Base-by-base conservation (phyloP, 2,329 filamentous ascomycete species). In the Fusarium proliferatum region DNA sequence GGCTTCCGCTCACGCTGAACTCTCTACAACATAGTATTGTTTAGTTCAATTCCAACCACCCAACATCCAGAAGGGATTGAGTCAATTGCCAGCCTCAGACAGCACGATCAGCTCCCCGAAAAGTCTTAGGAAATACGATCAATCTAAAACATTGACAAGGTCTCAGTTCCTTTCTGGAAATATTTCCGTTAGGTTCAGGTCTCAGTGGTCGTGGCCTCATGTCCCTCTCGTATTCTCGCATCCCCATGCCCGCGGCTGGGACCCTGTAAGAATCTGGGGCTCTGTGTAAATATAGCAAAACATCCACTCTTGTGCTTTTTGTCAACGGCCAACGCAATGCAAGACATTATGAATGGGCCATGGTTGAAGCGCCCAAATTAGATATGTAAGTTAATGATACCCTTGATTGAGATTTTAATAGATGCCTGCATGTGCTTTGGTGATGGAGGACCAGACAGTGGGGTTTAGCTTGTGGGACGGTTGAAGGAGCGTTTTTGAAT, bases 221-320 rank as follows among this genome's bases (percentile, higher is more conserved):
- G 17, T 34, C 51, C 28, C 15, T 59, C 71, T 73, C 71, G 71
- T 73, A 74, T 74, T 71, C 59, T 68, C 48, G 66, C 62, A 73
- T 63, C 52, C 51, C 61, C 42, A 51, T 15, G n/a, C 23, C 17
- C 34, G 48, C 62, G 26, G 21, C 41, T 67, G 42, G 49, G 58
- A 60, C 70, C 71, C 61, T 71, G 71, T 58, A 59, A 34, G 33
- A 30, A 36, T 26, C 55, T 61, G 53, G 65, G 67, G 48, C 68
- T 59, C 15, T 30, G 48, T 60, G 63, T 73, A 73, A 73, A 55
- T 71, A 74, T 73, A 73, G 71, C 49, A 67, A 46, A 53, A 21
- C 52, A 61, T 36, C 71, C 70, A 66, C 55, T 70, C 51, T 59
- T 28, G 38, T 23, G 49, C 64, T 59, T 45, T 42, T 36, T 30